Evolutionary conservation across 148 eudicot genomes (phyloP), one percentile per base, ranked within the genome.

Genomic region (Rhododendron henanense): DNA sequence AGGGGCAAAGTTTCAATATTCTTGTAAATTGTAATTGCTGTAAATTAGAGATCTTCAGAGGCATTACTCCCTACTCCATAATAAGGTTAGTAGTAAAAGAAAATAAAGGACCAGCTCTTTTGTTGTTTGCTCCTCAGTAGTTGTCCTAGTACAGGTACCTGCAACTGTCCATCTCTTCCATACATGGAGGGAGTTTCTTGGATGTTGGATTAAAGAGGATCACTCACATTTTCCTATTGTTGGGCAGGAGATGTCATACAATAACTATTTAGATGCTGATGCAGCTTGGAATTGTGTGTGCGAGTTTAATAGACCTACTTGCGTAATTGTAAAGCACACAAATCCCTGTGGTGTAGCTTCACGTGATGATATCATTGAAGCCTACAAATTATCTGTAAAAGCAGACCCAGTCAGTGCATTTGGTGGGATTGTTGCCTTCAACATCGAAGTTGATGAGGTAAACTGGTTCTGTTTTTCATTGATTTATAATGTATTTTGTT

Each of bases 251-350:
- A 97, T 95, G 99, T 97, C 99, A 6, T 97, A 97, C 86, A 97
- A 97, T 86, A 97, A 95, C 88, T 97, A 94, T 90, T 90, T 97
- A 87, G 99, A 97, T 90, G 98, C 99, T 85, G 98, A 95, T 91
- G 99, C 98, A 81, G 99, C 99, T 88, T 97, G 98, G 99, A 97
- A 95, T 74, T 97, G 99, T 88, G 99, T 95, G 67, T 92, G 96
- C 57, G 99, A 95, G 87, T 97, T 97, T 90, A 85, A 89, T 77
- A 92, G 90, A 79, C 98, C 99, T 35, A 95, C 99, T 15, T 97
- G 99, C 86, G 99, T 97, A 33, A 92, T 97, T 83, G 98, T 97
- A 85, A 97, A 97, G 90, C 99, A 97, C 90, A 94, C 98, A 90
- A 97, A 97, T 85, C 99, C 99, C 23, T 97, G 99, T 88, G 99